phyloP scores from a whole-genome alignment of 176 grass and related monocot genomes.

The Carex cristatella region DNA sequence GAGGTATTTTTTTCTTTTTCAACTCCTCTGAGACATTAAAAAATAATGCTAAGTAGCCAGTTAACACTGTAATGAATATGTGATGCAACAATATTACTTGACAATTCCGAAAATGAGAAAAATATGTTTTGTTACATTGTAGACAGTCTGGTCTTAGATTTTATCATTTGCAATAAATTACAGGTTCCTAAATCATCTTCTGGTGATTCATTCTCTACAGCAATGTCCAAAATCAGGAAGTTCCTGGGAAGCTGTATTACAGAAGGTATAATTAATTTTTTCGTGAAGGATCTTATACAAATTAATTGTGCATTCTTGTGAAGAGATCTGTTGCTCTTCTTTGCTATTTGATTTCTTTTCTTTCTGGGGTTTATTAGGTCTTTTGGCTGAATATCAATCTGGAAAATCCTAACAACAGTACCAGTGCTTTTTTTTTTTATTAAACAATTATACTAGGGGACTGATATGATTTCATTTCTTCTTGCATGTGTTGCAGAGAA shows the following conservation, averaged over 20 bases:
- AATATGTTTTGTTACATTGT: not conserved
- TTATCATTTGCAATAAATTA: constrained; percentile 17
- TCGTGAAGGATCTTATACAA: not conserved
- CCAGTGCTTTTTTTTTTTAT: not conserved
- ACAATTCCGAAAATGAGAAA: not conserved
- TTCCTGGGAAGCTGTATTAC: constrained; percentile 39
- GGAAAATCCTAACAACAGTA: constrained; percentile 3
- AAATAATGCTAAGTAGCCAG: not conserved
- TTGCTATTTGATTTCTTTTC: not conserved
- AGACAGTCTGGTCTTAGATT: not conserved
- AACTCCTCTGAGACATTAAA: not conserved
- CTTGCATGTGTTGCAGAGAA: constrained; percentile 39
- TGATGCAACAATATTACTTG: not conserved
- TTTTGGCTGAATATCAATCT: not conserved
- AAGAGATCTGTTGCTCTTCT: too few species aligned
- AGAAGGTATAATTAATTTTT: constrained; percentile 53
- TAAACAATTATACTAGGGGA: not conserved
- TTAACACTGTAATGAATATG: not conserved
- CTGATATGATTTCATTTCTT: constrained; percentile 26
- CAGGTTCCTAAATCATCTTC: constrained; percentile 59
- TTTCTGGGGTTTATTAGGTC: not conserved
- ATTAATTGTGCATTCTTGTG: not conserved
- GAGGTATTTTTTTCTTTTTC: constrained; percentile 44
- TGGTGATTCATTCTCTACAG: constrained; percentile 57
- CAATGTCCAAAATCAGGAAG: constrained; percentile 56